Percentiles rank a stretch among this genome's conserved stretches.
Conservation (phyloP, 148 eudicot genomes). For the Silene uniflora region DNA sequence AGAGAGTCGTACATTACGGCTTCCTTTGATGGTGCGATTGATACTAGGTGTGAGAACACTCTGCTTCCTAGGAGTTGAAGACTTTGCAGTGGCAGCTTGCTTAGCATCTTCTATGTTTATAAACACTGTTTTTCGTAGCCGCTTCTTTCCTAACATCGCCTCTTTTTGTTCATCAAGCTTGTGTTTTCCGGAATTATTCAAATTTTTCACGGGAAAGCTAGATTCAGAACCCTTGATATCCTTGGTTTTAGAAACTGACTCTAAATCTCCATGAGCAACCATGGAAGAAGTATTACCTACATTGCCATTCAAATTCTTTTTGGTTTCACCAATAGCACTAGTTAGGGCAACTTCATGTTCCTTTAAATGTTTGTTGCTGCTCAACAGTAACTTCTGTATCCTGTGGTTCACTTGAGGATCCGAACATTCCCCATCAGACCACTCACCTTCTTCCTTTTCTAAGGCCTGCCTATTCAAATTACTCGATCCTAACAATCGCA, state of each 20-base stretch:
- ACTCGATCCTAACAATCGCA: constrained; percentile 25
- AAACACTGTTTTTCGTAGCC: constrained; percentile 87
- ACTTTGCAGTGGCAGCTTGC: constrained; percentile 70
- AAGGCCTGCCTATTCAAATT: constrained; percentile 27
- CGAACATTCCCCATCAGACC: constrained; percentile 73
- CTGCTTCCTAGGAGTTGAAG: constrained; percentile 75
- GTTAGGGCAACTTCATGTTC: constrained; percentile 38
- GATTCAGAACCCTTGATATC: constrained; percentile 86
- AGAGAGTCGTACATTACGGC: constrained; percentile 30
- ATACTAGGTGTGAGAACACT: constrained; percentile 51
- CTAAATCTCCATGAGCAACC: constrained; percentile 46
- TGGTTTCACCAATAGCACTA: constrained; percentile 23
- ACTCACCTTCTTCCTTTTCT: constrained; percentile 95
- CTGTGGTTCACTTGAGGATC: constrained; percentile 34
- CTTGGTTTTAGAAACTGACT: constrained; percentile 46
- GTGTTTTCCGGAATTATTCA: constrained; percentile 68
- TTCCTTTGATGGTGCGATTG: constrained; percentile 57
- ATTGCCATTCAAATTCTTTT: constrained; percentile 35
- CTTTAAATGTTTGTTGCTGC: constrained; percentile 30
- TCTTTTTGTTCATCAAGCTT: constrained; percentile 86
- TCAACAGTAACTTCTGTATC: constrained; percentile 26
- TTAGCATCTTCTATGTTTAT: constrained; percentile 86
- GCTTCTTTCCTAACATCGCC: constrained; percentile 89
- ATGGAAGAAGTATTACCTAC: constrained; percentile 35
- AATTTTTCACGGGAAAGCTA: constrained; percentile 58